These are phyloP conservation scores for Oryza meyeriana DNA, from an alignment of 176 grass and related monocot genomes.

Conservation along the genomic window DNA sequence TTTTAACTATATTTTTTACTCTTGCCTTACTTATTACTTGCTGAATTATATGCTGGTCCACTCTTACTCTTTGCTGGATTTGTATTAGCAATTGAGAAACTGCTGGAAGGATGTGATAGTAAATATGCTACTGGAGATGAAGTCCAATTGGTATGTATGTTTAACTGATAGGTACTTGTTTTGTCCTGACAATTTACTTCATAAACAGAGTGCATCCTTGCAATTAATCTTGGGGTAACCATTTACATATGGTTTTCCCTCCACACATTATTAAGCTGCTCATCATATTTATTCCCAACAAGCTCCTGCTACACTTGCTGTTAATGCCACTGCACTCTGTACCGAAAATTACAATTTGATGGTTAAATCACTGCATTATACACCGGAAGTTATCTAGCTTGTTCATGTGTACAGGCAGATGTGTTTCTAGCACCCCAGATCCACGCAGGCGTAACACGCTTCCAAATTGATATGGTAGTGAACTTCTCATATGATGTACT, in stretches of 20 bases:
- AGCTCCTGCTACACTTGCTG: not conserved
- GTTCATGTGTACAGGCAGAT: constrained; percentile 50
- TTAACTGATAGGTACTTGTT: not conserved
- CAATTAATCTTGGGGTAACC: not conserved
- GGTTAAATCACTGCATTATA: not conserved
- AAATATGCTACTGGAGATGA: constrained; percentile 84
- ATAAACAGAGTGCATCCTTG: not conserved
- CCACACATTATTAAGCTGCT: not conserved
- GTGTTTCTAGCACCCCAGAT: constrained; percentile 75
- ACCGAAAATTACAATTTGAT: not conserved
- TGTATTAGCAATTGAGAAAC: constrained; percentile 71
- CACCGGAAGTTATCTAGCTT: not conserved
- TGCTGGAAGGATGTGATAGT: constrained; percentile 57
- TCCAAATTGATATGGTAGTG: constrained; percentile 72
- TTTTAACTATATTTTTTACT: not conserved
- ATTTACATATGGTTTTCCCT: not conserved
- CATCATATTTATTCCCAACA: not conserved
- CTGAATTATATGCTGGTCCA: constrained; percentile 7
- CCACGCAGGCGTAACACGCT: constrained; percentile 52
- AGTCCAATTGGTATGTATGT: constrained; percentile 69
- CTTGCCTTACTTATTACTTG: not conserved
- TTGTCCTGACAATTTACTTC: constrained; percentile 6
- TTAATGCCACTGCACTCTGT: not conserved
- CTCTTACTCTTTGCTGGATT: constrained; percentile 4
- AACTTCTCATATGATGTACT: not conserved